Conservation (phyloP, 23 red algal species). For the Agarophyton chilense region DNA sequence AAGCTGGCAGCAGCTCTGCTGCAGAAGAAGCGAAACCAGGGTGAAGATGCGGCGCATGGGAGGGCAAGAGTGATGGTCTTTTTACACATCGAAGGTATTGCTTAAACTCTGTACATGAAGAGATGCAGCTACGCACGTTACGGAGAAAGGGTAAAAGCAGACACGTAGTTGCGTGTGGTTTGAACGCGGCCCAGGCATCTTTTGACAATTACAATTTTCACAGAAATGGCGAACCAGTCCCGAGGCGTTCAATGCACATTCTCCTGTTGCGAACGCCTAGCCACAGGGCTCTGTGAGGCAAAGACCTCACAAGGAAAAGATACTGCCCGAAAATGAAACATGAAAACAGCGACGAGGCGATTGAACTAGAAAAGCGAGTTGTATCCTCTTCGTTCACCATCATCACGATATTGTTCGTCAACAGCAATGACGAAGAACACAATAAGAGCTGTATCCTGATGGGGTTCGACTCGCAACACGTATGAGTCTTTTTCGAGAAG, state of each 20-base stretch:
- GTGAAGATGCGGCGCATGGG: not conserved
- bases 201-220: not conserved
- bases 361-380: not conserved
- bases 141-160: not conserved
- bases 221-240: not conserved
- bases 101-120: not conserved
- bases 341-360: not conserved
- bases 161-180: too few relatives aligned
- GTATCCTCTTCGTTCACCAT: conserved; percentile 45
- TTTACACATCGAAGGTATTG: not conserved
- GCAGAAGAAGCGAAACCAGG: not conserved
- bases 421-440: conserved; percentile 73
- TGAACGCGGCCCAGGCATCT: not conserved
- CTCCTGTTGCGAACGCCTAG: not conserved
- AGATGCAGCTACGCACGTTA: not conserved
- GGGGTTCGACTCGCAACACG: conserved; percentile 52
- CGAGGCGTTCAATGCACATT: not conserved
- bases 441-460: conserved; percentile 55
- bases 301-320: too few relatives aligned
- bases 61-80: not conserved
- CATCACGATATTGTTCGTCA: conserved; percentile 74
- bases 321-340: too few relatives aligned
- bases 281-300: too few relatives aligned
- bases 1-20: not conserved
- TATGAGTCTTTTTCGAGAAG: conserved; percentile 67